phyloP scores from a whole-genome alignment of 371 early-diverging fungal species.

The Saksenaea oblongispora region DNA sequence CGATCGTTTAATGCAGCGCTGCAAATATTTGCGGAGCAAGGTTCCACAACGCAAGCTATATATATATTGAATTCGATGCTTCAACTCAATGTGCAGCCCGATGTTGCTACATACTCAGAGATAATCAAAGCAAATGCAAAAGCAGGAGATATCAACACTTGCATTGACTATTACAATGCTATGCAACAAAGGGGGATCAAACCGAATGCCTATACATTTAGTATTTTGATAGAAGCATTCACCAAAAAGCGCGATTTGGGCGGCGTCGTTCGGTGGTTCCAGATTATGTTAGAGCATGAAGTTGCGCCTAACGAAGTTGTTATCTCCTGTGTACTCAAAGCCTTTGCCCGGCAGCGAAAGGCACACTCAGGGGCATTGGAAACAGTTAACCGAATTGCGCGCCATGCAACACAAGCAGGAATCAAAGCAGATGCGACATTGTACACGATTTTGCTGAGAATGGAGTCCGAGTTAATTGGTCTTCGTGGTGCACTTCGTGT shows the following conservation, averaged over 20 bases:
- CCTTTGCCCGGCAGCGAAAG: conserved; percentile 19
- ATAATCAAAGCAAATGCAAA: conserved; percentile 44
- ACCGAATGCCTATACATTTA: conserved; percentile 55
- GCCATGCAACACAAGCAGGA: conserved; percentile 35
- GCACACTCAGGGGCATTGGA: conserved; percentile 14
- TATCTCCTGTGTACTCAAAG: conserved; percentile 32
- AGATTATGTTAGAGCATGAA: conserved; percentile 30
- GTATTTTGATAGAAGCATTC: conserved; percentile 49
- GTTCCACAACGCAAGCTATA: conserved; percentile 29
- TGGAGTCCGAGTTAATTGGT: conserved; percentile 32
- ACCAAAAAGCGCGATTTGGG: conserved; percentile 20
- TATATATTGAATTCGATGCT: conserved; percentile 41
- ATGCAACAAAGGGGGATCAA: conserved; percentile 32
- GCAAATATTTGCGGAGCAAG: conserved; percentile 46
- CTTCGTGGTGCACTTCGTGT: conserved; percentile 32
- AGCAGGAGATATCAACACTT: conserved; percentile 18
- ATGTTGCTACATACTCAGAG: conserved; percentile 49
- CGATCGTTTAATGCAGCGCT: conserved; percentile 49
- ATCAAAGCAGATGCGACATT: conserved; percentile 39
- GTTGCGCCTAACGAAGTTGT: conserved; percentile 35
- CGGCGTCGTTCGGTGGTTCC: conserved; percentile 46
- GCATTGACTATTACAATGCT: conserved; percentile 39
- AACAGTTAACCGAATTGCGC: conserved; percentile 25
- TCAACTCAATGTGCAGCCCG: conserved; percentile 39
- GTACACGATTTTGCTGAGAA: conserved; percentile 41